Evolutionary conservation across 2,329 filamentous ascomycete genomes (phyloP).

Genomic region (Tolypocladium endophyticum): DNA sequence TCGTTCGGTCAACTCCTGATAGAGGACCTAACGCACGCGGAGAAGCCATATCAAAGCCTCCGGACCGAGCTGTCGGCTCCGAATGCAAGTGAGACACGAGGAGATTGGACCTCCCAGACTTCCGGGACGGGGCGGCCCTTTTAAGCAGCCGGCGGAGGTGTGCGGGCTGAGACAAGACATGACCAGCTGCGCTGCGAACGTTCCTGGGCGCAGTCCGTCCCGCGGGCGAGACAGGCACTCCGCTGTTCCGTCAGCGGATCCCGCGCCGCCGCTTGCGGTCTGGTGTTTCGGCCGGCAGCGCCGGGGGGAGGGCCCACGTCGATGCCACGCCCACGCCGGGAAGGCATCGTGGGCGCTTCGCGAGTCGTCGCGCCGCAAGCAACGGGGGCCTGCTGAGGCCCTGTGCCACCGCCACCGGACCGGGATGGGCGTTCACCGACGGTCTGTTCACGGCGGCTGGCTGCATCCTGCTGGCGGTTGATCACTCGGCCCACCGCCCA

Average conservation of each 20-base stretch:
- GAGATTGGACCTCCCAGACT: slow-evolving; percentile 3
- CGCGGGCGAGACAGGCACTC: background rate
- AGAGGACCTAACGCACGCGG: background rate
- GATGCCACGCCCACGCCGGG: background rate
- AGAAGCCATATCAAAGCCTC: background rate
- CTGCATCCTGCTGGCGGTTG: slow-evolving; percentile 8
- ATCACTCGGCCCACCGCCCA: slow-evolving; percentile 8
- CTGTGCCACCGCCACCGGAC: slow-evolving; percentile 3
- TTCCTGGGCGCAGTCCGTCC: background rate
- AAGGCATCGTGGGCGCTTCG: slow-evolving; percentile 1
- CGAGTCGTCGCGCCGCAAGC: background rate
- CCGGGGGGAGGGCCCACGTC: background rate
- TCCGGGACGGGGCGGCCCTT: background rate
- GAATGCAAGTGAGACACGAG: background rate
- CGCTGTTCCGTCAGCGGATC: background rate
- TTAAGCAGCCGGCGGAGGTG: background rate
- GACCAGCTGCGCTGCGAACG: background rate
- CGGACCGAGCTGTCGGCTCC: background rate
- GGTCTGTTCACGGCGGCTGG: slow-evolving; percentile 10
- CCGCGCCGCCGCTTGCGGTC: background rate
- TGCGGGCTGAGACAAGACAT: background rate
- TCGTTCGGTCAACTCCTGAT: background rate
- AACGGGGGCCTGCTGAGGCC: background rate
- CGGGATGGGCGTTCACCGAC: slow-evolving; percentile 9
- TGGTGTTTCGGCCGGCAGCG: background rate